Conservation (phyloP, 1,284 basidiomycete species). For the Irpex rosettiformis region DNA sequence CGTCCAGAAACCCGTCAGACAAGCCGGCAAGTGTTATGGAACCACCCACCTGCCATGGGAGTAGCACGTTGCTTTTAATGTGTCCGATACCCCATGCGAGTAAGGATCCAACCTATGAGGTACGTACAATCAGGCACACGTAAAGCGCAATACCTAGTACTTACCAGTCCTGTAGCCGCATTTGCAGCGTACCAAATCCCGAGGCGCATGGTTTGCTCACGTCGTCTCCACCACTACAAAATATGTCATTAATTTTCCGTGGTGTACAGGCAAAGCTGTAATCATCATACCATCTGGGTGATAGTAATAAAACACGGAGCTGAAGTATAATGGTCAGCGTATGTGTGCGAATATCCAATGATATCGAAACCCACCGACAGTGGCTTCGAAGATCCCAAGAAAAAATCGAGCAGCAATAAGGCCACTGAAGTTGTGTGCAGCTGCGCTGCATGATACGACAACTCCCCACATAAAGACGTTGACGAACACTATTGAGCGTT, state of each 20-base stretch:
- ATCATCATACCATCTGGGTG: constrained; percentile 35
- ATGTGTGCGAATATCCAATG: neutral
- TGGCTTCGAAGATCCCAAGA: constrained; percentile 42
- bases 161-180: constrained; percentile 35
- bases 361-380: constrained; percentile 31
- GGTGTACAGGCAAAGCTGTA: neutral
- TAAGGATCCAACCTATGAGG: constrained; percentile 31
- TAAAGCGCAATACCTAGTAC: neutral
- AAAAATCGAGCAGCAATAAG: constrained; percentile 38
- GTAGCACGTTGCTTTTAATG: constrained; percentile 31
- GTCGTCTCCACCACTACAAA: constrained; percentile 39
- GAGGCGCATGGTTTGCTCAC: constrained; percentile 41
- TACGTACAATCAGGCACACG: neutral
- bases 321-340: constrained; percentile 8
- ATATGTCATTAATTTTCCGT: neutral
- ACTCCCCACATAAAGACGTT: constrained; percentile 42
- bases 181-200: constrained; percentile 41
- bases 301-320: constrained; percentile 42
- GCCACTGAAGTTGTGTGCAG: constrained; percentile 37
- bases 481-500: constrained; percentile 28
- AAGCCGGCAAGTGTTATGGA: neutral
- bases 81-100: constrained; percentile 41
- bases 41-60: constrained; percentile 33
- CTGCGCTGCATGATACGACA: constrained; percentile 33
- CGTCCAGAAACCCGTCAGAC: too few relatives aligned